Evolutionary conservation across 768 basidiomycete species (phyloP), one percentile per base, ranked within the genome.

Genomic region (Sporobolomyces roseus): DNA sequence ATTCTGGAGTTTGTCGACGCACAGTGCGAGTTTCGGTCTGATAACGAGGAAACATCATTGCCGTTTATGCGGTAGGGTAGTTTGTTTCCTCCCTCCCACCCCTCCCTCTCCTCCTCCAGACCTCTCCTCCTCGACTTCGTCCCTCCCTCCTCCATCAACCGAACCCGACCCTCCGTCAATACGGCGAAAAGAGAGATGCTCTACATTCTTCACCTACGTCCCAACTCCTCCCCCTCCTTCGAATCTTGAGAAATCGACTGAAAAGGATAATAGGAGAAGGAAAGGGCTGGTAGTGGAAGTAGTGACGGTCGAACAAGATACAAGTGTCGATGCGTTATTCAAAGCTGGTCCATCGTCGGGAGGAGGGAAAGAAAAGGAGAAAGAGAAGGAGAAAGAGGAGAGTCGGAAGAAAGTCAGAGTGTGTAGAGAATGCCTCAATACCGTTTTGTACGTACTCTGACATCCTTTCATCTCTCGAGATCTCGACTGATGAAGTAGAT

Each of bases 21-120:
- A 85, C 85, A 72, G 83, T 84, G 56, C 80, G 2, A 85, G 88
- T 2, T 98, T 98, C 77, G 89, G 93, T 0, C 79, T 98, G 4
- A 90, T 91, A 1, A 94, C 92, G 73, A 86, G 94, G 19, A 94
- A 94, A 79, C 94, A 98, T 74, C 94, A 98, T 76, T 98, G 94
- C 77, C 87, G 94, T 13, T 81, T 97, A 19, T 98, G 94, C 73
- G 94, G 94, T 0, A 83, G 87, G 63, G 89, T 97, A 46, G 86
- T 97, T 17, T 98, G 94, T 75, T 88, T 93, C 1, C 82, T 96
- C 7, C 91, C 92, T 0, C 81, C 87, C 16, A 91, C 89, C 65
- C 83, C 81, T 6, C 67, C 74, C 0, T 66, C 77, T 0, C 55
- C 78, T 0, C 66, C 78, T 3, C 75, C 78, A 41, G 17, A 9